Conservation (phyloP, 2,329 filamentous ascomycete species). For the Neophaeococcomyces aloes region DNA sequence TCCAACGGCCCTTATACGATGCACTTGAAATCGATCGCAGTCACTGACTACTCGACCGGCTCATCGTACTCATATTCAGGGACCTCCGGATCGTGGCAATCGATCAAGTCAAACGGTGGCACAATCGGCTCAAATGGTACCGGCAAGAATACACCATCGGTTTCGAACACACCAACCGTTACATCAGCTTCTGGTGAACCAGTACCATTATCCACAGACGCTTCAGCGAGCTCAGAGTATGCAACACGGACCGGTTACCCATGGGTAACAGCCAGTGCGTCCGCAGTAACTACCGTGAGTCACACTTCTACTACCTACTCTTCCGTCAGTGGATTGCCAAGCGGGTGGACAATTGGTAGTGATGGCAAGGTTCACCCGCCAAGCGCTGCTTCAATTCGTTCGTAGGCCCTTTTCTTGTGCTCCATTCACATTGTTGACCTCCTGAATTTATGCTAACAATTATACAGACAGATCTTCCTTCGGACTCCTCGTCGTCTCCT, state of each 20-base stretch:
- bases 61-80: constrained; percentile 73
- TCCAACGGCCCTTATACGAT: constrained; percentile 58
- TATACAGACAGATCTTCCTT: constrained; percentile 42
- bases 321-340: constrained; percentile 50
- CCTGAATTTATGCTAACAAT: constrained; percentile 17
- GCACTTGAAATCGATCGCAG: constrained; percentile 55
- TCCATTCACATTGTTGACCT: background rate
- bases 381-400: constrained; percentile 47
- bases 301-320: constrained; percentile 32
- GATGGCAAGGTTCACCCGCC: constrained; percentile 62
- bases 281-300: constrained; percentile 31
- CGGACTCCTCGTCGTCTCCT: constrained; percentile 40
- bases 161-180: constrained; percentile 48
- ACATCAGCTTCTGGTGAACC: constrained; percentile 49
- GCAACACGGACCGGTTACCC: constrained; percentile 55
- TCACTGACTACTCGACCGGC: constrained; percentile 81
- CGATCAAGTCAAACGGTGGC: constrained; percentile 73
- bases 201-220: constrained; percentile 11
- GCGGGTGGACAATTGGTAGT: constrained; percentile 69
- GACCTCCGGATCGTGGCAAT: constrained; percentile 65
- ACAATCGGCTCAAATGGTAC: constrained; percentile 58
- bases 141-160: constrained; percentile 33
- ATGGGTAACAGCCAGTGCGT: constrained; percentile 49
- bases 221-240: constrained; percentile 37
- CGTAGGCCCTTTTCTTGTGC: constrained; percentile 12